Evolutionary conservation across 345 rosid species (phyloP), one percentile per base, ranked within the genome.

Genomic region (Gossypioides kirkii): DNA sequence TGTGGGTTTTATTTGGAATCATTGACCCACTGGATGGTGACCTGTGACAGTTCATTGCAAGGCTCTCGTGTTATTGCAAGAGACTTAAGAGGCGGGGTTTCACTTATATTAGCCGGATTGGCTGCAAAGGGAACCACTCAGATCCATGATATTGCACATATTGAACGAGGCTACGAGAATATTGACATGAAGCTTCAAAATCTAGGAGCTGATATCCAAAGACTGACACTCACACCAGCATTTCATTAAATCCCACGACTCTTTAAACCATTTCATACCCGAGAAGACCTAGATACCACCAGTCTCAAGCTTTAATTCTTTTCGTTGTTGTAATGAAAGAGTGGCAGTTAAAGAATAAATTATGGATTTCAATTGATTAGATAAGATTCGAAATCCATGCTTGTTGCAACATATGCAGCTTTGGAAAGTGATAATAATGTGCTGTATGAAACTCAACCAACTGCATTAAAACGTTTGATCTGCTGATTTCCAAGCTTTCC

Each of bases 111-210:
- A 65, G 78, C 83, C 6, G 82, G 63, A 69, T 63, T 80, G 41
- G 77, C 79, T 61, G 82, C 80, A 25, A 71, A 73, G 61, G 82
- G 82, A 69, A 80, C 77, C 43, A 76, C 78, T 4, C 61, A 70
- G 62, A 67, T 77, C 54, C 20, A n/a, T 55, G 72, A 58, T 43
- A 61, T 75, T 42, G 22, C 74, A 50, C 83, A 80, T 65, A 66
- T 80, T 38, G 79, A 74, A n/a, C 54, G 74, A 3, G 78, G 83
- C 46, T 80, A 74, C 41, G 78, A 77, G 68, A 80, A 71, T 54
- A 47, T 80, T 25, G 83, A 71, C n/a, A 17, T 23, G 56, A 77
- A 71, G 66, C 83, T 77, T 71, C 65, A 28, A 73, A 14, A 43
- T 55, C 67, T 80, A 12, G 81, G 83, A 71, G 81, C 72, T 60